Conservation (phyloP, 2,329 filamentous ascomycete genomes). For the Tolypocladium amazonense region DNA sequence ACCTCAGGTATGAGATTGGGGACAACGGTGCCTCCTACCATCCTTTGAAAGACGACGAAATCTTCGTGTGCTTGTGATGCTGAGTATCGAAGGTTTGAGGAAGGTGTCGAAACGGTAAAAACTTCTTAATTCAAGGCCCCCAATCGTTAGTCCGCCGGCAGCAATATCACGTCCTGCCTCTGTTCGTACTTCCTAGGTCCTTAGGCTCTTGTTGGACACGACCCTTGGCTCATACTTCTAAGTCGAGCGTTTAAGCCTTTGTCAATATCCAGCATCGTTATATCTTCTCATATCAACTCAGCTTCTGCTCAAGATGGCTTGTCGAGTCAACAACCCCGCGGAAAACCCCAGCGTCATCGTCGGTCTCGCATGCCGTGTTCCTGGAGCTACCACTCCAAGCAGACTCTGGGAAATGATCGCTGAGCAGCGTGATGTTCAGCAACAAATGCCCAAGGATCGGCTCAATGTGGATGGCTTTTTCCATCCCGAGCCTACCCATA, state of each 20-base stretch:
- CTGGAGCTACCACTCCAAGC: conserved; percentile 13
- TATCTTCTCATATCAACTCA: too few relatives aligned
- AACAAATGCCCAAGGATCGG: conserved; percentile 29
- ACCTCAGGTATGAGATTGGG: not conserved
- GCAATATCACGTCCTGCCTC: too few relatives aligned
- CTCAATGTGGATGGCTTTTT: conserved; percentile 32
- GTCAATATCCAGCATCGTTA: not conserved
- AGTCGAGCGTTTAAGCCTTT: not conserved
- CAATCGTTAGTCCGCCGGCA: too few relatives aligned
- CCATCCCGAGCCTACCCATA: conserved; percentile 18
- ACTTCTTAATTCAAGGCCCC: not conserved
- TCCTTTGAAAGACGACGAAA: not conserved
- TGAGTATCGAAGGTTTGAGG: not conserved
- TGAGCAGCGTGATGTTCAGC: conserved; percentile 21
- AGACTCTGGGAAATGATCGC: conserved; percentile 18
- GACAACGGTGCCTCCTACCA: not conserved
- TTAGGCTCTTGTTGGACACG: too few relatives aligned
- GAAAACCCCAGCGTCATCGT: conserved; percentile 21
- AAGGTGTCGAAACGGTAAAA: not conserved
- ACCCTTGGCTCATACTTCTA: not conserved
- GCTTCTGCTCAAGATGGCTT: conserved; percentile 6
- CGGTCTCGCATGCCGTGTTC: conserved; percentile 18
- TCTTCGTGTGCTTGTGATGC: not conserved
- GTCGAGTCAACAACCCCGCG: not conserved
- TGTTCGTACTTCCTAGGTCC: too few relatives aligned